Percentiles rank a stretch among this genome's conserved stretches.
These are phyloP conservation scores for Colletotrichum magnum DNA, from an alignment of 2,329 filamentous ascomycete genomes.

Conservation along the genomic window DNA sequence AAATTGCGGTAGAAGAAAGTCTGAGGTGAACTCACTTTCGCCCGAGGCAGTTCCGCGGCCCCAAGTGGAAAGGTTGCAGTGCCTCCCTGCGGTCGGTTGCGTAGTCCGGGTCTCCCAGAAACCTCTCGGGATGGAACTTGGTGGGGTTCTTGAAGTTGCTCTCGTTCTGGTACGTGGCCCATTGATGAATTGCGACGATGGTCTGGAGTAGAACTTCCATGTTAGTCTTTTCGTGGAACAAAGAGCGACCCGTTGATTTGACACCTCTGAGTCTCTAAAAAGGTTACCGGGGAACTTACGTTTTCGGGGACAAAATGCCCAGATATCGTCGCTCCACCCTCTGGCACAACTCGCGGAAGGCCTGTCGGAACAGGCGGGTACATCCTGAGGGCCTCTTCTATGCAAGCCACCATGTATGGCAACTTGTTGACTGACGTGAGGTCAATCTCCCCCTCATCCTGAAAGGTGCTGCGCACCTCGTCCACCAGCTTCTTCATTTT, in stretches of 20 bases:
- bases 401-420: conserved; percentile 54
- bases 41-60: conserved; percentile 50
- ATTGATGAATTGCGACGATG: conserved; percentile 57
- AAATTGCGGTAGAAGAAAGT: background rate
- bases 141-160: conserved; percentile 60
- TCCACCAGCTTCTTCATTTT: conserved; percentile 48
- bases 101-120: conserved; percentile 46
- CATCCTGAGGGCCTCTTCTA: conserved; percentile 59
- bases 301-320: conserved; percentile 50
- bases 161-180: conserved; percentile 40
- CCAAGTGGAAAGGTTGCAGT: conserved; percentile 48
- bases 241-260: too few relatives aligned
- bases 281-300: too few relatives aligned
- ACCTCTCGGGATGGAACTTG: conserved; percentile 60
- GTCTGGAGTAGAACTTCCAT: conserved; percentile 23
- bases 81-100: conserved; percentile 44
- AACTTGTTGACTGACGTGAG: conserved; percentile 49
- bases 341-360: conserved; percentile 47
- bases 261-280: background rate
- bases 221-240: too few relatives aligned
- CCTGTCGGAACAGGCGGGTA: conserved; percentile 50
- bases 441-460: conserved; percentile 52
- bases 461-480: conserved; percentile 56
- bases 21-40: conserved; percentile 46
- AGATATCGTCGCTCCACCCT: conserved; percentile 50